phyloP scores from a whole-genome alignment of 768 basidiomycete genomes.

The Hypholoma sublateritium region DNA sequence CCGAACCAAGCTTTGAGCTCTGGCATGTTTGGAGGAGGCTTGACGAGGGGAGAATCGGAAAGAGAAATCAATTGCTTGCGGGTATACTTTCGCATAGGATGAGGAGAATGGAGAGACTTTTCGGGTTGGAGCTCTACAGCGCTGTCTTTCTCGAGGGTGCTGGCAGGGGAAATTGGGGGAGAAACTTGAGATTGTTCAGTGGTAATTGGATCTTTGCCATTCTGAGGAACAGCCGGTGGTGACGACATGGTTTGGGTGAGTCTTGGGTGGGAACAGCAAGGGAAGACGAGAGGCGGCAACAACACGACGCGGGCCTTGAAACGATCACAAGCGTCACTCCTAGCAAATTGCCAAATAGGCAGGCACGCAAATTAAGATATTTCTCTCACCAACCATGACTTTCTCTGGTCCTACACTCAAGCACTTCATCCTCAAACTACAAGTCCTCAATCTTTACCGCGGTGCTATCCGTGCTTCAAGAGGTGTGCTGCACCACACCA shows the following conservation, averaged over 20 bases:
- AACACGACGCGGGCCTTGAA: slow-evolving; percentile 42
- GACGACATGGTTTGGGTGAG: slow-evolving; percentile 18
- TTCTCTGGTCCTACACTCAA: slow-evolving; percentile 49
- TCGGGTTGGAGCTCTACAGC: slow-evolving; percentile 17
- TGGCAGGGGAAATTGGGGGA: slow-evolving; percentile 12
- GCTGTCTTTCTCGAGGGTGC: slow-evolving; percentile 17
- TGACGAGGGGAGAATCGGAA: slow-evolving; percentile 73
- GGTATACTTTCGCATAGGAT: slow-evolving; percentile 65
- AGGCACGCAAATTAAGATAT: slow-evolving; percentile 8
- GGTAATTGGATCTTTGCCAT: slow-evolving; percentile 5
- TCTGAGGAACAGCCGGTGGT: slow-evolving; percentile 7
- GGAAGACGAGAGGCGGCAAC: slow-evolving; percentile 20
- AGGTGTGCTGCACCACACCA: slow-evolving; percentile 38
- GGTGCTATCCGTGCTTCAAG: slow-evolving; percentile 66
- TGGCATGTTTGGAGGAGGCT: slow-evolving; percentile 74
- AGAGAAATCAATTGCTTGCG: slow-evolving; percentile 68
- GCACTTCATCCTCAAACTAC: slow-evolving; percentile 72
- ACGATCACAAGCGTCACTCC: slow-evolving; percentile 28
- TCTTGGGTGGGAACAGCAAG: slow-evolving; percentile 12
- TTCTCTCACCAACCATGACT: slow-evolving; percentile 16
- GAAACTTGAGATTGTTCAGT: slow-evolving; percentile 12
- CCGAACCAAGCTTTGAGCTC: slow-evolving; percentile 87
- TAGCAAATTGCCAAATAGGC: slow-evolving; percentile 7
- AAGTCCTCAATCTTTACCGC: slow-evolving; percentile 64
- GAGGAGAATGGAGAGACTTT: slow-evolving; percentile 31